Base-by-base conservation (phyloP, 2,329 filamentous ascomycete genomes). In the Colletotrichum gloeosporioides region DNA sequence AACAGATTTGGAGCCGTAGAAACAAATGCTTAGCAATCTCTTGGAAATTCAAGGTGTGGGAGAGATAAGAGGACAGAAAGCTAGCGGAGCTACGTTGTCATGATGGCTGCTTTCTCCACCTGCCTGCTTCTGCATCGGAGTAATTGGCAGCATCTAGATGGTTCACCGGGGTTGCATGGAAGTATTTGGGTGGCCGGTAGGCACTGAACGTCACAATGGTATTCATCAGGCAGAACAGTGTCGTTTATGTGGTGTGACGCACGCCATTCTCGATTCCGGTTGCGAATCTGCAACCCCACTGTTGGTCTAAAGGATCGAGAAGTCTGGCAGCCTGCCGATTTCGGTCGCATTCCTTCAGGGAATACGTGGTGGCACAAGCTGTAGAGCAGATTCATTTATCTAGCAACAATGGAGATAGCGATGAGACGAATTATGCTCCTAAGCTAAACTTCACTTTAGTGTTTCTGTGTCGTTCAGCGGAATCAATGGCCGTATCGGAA, bases 381-480 rank as follows among this genome's bases (percentile, higher is more conserved):
- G 18, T n/a, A 49, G 36, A 18, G 18, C 18, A n/a, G 18, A 49
- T 49, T 12, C 18, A n/a, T 49, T 49, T 49, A 49, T 49, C 39
- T 49, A 0, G 18, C 18, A 49, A 49, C 18, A n/a, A n/a, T 0
- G 39, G 1, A 49, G 39, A 12, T 49, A 18, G 39, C 18, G 9
- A 0, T 12, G 18, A 44, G 39, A 44, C 39, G 18, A 49, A 0
- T 49, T 12, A 0, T n/a, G 18, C 39, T 12, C 4, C 39, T 12
- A n/a, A n/a, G 9, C 39, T 12, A 0, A 22, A 49, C 39, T 49
- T 49, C 39, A n/a, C 18, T 49, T 49, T 1, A 0, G 39, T 49
- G 39, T 12, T 49, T 0, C 0, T n/a, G 18, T 49, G 9, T 49
- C 18, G 39, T n/a, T n/a, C 0, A 44, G n/a, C 0, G 39, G 39